phyloP scores from a whole-genome alignment of 192 early-diverging fungal species.

The Coemansia sp. region DNA sequence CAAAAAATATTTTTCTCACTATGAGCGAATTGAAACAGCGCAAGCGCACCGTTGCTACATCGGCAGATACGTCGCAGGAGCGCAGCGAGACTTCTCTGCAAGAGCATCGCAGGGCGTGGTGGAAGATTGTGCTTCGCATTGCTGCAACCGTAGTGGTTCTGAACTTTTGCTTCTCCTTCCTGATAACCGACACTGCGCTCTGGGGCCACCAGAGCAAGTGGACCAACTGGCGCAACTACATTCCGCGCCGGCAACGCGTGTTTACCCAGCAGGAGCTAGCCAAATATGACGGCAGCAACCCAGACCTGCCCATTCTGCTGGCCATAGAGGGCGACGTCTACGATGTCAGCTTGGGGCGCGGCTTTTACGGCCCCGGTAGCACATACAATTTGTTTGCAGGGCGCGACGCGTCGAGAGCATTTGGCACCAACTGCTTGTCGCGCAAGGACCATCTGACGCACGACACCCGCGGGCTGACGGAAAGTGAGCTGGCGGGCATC shows the following conservation, averaged over 20 bases:
- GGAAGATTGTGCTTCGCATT: conserved; percentile 45
- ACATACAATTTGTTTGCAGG: conserved; percentile 89
- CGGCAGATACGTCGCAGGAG: background rate
- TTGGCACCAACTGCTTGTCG: conserved; percentile 91
- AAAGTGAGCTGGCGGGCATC: conserved; percentile 69
- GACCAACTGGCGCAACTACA: conserved; percentile 66
- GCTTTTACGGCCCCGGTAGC: conserved; percentile 76
- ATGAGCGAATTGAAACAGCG: conserved; percentile 32
- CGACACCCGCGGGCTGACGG: conserved; percentile 82
- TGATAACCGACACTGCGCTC: conserved; percentile 73
- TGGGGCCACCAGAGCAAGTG: conserved; percentile 74
- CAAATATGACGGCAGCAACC: conserved; percentile 82
- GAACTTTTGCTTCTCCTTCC: conserved; percentile 55
- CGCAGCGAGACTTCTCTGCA: background rate
- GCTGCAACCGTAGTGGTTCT: conserved; percentile 27
- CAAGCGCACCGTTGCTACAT: background rate
- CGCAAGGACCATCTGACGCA: conserved; percentile 80
- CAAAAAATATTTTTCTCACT: background rate
- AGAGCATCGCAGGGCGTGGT: conserved; percentile 21
- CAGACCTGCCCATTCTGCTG: conserved; percentile 79
- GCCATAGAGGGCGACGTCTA: conserved; percentile 91
- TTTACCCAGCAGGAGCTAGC: conserved; percentile 78
- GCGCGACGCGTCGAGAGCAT: conserved; percentile 89
- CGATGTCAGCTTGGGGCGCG: conserved; percentile 77
- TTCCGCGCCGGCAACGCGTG: conserved; percentile 64